Conservation (phyloP, 441 rosid species). For the Mallotus repandus region DNA sequence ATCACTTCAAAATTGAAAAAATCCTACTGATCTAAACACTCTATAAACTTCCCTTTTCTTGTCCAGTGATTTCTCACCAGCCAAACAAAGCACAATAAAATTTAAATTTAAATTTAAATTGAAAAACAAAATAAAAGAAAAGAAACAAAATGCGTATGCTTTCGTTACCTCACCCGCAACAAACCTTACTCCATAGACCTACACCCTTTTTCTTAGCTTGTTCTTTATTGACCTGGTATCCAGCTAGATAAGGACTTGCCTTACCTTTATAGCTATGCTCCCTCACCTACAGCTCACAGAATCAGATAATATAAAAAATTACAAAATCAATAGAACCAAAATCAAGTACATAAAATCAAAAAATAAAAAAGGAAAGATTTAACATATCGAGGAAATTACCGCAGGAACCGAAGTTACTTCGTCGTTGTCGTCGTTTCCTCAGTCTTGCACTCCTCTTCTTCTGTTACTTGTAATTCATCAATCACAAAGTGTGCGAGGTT, state of each 20-base stretch:
- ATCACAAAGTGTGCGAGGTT: too few species aligned
- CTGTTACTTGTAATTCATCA: too few species aligned
- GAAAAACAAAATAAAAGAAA: not conserved
- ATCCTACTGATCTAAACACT: not conserved
- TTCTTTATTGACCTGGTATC: too few species aligned
- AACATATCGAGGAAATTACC: conserved; percentile 44
- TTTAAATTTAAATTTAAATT: conserved; percentile 5
- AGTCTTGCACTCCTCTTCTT: too few species aligned
- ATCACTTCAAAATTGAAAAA: not conserved
- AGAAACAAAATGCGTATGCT: not conserved
- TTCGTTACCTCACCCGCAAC: not conserved
- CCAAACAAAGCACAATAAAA: conserved; percentile 2
- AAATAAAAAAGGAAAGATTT: not conserved
- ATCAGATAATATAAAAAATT: too few species aligned
- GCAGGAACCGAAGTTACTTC: conserved; percentile 34
- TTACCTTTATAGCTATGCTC: too few species aligned
- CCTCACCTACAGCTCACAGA: too few species aligned
- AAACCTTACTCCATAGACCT: too few species aligned
- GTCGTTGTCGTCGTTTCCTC: too few species aligned
- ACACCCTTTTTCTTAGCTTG: too few species aligned
- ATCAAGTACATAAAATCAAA: not conserved
- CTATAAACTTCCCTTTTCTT: not conserved
- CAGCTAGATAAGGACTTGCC: too few species aligned
- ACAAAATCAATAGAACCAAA: not conserved
- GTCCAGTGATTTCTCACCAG: not conserved